phyloP scores from a whole-genome alignment of 202 grass and related monocot genomes.

The Bolboschoenoplectus hybrid region DNA sequence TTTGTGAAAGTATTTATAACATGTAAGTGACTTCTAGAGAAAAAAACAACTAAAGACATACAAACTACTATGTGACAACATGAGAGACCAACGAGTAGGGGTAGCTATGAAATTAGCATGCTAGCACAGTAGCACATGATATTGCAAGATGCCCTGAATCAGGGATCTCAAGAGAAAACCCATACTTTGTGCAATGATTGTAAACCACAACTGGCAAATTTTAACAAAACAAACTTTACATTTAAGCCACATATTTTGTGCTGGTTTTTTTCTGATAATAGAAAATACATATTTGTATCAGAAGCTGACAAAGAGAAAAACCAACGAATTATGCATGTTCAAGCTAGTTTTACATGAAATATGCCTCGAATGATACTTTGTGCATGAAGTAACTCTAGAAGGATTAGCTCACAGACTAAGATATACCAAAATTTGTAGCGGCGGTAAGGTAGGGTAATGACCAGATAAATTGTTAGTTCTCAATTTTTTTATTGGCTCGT shows the following conservation, averaged over 20 bases:
- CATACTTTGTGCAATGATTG: neutral
- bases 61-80: neutral
- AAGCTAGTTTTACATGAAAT: neutral
- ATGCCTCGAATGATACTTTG: neutral
- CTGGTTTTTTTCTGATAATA: neutral
- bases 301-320: conserved; percentile 19
- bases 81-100: neutral
- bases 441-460: neutral
- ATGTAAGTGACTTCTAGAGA: conserved; percentile 16
- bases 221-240: conserved; percentile 26
- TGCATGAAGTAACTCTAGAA: neutral
- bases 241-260: conserved; percentile 14
- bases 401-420: neutral
- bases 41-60: neutral
- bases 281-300: neutral
- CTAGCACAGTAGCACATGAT: conserved; percentile 14
- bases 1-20: conserved; percentile 21
- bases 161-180: neutral
- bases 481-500: neutral
- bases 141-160: conserved; percentile 14
- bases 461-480: neutral
- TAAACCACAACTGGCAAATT: neutral
- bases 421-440: neutral
- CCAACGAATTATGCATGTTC: neutral
- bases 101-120: neutral